Evolutionary conservation across 192 early-diverging fungal species (phyloP), one percentile per base, ranked within the genome.

Genomic region (Tieghemiomyces parasiticus): DNA sequence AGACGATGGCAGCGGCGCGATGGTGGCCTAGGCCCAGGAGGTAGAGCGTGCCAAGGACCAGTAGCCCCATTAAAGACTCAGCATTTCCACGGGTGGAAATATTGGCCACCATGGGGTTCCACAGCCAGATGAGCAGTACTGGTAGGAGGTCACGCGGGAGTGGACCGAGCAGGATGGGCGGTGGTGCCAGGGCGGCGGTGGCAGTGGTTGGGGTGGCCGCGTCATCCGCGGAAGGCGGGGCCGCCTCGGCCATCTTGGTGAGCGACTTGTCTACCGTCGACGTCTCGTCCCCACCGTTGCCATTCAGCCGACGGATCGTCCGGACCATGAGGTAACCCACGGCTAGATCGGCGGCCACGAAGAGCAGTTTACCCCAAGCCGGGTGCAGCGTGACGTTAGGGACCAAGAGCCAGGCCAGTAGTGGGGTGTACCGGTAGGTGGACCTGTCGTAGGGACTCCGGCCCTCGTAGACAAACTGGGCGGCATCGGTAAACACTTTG

Each of bases 341-440:
- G 0, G 83, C 33, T 19, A 96, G 72, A 70, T 97, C 89, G 34
- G 83, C 83, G 0, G 70, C 66, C 24, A 84, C 83, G 74, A 99
- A 99, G n/a, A 99, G 58, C 62, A 87, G 75, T 67, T 99, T 99
- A 16, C 96, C 96, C 63, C 86, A 95, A 12, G 82, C 74, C 32
- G 74, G 66, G 61, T 82, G 77, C 20, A 89, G 56, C 60, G 75
- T 80, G 46, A 87, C 78, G 56, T 93, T 92, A 22, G 91, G 92
- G 28, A 85, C 79, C n/a, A 99, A 64, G 14, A 92, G 35, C 69
- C 81, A 88, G 4, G 94, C 92, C n/a, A 99, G 73, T 14, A 97
- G 61, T 8, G 96, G 96, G 16, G 96, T 96, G 76, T 99, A 99
- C 29, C 96, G 83, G 69, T 95, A 99, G 0, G 96, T 99, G 2